Base-by-base conservation (phyloP, 805 yeast genomes). In the Metschnikowia colocasiae region DNA sequence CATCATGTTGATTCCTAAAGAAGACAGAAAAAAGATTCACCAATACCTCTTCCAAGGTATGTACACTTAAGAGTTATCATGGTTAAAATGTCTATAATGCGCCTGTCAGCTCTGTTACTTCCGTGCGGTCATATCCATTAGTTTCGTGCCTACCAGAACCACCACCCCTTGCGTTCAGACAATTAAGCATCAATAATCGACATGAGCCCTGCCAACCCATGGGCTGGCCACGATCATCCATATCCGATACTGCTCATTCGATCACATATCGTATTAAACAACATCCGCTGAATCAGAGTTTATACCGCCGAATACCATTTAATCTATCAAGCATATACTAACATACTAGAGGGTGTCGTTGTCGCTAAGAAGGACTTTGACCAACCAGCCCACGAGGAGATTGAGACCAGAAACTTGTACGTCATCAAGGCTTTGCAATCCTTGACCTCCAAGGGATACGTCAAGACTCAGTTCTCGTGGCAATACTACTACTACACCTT, bases 401-500 rank as follows among this genome's bases (percentile, higher is more conserved):
- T 94, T 74, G 96, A 87, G 79, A 87, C 96, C 83, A 92, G 80
- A 82, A 94, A 94, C 95, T 85, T 94, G 76, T 94, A 76, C 74
- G 99, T 73, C 66, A 89, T 94, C 84, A 94, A 94, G 86, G 97
- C 99, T 71, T 85, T 94, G 77, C 99, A 94, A 82, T 92, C 98
- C 59, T 88, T 94, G 77, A 89, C 96, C 72, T 94, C 99, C 58
- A 89, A 86, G 79, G 99, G 99, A 76, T 94, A 71, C 85, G 98
- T 94, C 78, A 90, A 92, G 88, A 94, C 99, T 68, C 98, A 90
- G 81, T 94, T 92, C 86, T 92, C 98, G 71, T 94, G 99, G 99
- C 97, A 91, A 85, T 89, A 89, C 85, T 94, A 94, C 82, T 94
- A 94, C 96, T 94, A 94, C 95, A 89, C 99, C 82, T 87, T 94